phyloP scores from a whole-genome alignment of 768 basidiomycete genomes.

The Amanita rimosa region DNA sequence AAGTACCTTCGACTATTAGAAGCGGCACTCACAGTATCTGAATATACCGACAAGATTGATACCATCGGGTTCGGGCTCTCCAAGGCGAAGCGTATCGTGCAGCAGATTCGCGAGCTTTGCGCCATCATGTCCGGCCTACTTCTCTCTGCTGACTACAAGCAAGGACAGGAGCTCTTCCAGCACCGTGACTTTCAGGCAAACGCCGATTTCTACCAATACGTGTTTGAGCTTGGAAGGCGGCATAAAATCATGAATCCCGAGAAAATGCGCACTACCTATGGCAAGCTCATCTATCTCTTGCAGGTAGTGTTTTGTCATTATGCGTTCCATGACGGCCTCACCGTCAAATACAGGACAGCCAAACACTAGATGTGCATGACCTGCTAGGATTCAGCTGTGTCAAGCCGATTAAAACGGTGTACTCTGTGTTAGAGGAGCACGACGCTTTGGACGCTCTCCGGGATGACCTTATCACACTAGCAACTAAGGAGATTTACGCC shows the following conservation, averaged over 20 bases:
- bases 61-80: constrained; percentile 66
- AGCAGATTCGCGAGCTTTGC: constrained; percentile 79
- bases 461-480: constrained; percentile 63
- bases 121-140: constrained; percentile 80
- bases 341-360: constrained; percentile 54
- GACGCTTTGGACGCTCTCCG: constrained; percentile 59
- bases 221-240: constrained; percentile 75
- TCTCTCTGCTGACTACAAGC: constrained; percentile 77
- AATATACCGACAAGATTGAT: constrained; percentile 88
- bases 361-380: constrained; percentile 72
- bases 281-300: constrained; percentile 74
- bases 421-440: constrained; percentile 52
- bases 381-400: constrained; percentile 74
- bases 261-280: constrained; percentile 84
- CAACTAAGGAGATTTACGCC: constrained; percentile 75
- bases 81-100: constrained; percentile 80
- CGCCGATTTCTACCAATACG: constrained; percentile 64
- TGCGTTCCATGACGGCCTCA: constrained; percentile 1
- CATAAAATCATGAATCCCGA: constrained; percentile 92
- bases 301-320: constrained; percentile 36
- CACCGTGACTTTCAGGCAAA: constrained; percentile 77
- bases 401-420: constrained; percentile 65
- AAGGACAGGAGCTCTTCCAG: constrained; percentile 77
- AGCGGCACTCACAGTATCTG: constrained; percentile 74
- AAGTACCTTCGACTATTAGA: constrained; percentile 80